Evolutionary conservation across 2,329 filamentous ascomycete genomes (phyloP), one percentile per base, ranked within the genome.

Genomic region (Xylaria sp.): DNA sequence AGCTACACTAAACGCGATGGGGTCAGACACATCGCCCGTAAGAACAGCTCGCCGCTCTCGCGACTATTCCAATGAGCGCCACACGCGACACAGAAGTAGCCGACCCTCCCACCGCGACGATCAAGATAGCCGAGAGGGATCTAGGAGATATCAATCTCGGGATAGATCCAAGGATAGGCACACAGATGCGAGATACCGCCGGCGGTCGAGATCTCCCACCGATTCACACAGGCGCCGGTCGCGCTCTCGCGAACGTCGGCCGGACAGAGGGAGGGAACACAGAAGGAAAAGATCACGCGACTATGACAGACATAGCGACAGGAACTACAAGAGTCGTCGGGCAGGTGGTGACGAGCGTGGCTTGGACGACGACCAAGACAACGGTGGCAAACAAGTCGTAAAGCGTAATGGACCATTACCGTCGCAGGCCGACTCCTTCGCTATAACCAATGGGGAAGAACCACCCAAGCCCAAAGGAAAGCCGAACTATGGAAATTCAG

Each of bases 401-500:
- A 81, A 76, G 71, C 82, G 79, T 55, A 76, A 77, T 62, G 87
- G 86, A 0, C 88, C 89, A 0, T 79, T 91, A 12, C 88, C 88
- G 1, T 88, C 88, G 0, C 89, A 91, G 75, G 83, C 83, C 48
- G 85, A 85, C 72, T 88, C 88, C 0, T 91, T 90, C 72, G 88
- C 89, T 54, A 75, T 88, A 31, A 86, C 83, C 28, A 85, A 81
- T 8, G 86, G 86, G 56, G 83, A 83, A 25, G 80, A 82, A 60
- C 82, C 85, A 7, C 81, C 84, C 56, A 84, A 86, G 70, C 90
- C 91, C 68, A 94, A 96, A 77, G 91, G 98, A 79, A 94, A 94
- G 80, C 92, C 94, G 49, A 99, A 98, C 80, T 97, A 92, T 80
- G 89, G 87, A 23, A 89, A 86, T 41, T 94, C 94, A 0, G 96